Conservation (phyloP, 345 rosid species). For the Rhodamnia argentea region DNA sequence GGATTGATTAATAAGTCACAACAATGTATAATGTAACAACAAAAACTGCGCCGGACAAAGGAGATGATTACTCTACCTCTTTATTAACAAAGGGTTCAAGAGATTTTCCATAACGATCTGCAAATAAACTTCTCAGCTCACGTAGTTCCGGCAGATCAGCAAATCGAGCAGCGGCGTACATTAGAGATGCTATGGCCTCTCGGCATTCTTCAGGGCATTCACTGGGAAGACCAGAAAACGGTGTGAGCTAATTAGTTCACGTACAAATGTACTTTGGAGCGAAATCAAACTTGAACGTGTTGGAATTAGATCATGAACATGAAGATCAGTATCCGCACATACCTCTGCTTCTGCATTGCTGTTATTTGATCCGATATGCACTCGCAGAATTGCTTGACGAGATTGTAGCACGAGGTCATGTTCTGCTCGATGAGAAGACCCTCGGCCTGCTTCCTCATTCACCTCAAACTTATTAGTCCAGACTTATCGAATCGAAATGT, state of each 20-base stretch:
- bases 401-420: constrained; percentile 38
- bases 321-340: background rate
- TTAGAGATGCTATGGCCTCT: constrained; percentile 62
- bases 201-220: constrained; percentile 81
- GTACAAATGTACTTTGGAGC: background rate
- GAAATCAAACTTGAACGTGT: background rate
- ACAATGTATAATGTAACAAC: background rate
- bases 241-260: background rate
- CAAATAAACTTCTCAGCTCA: constrained; percentile 47
- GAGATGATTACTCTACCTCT: constrained; percentile 31
- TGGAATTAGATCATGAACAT: background rate
- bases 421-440: constrained; percentile 64
- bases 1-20: background rate
- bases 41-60: no score
- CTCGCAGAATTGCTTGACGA: constrained; percentile 45
- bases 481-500: background rate
- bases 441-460: constrained; percentile 44
- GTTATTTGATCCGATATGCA: constrained; percentile 38
- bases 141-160: constrained; percentile 77
- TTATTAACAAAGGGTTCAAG: constrained; percentile 35
- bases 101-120: constrained; percentile 50
- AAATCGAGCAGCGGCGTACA: constrained; percentile 85
- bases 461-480: background rate
- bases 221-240: constrained; percentile 16
- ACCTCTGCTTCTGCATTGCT: constrained; percentile 60